Evolutionary conservation across 495 filamentous ascomycete genomes (phyloP), one percentile per base, ranked within the genome.

Genomic region (Bombardia bombarda): DNA sequence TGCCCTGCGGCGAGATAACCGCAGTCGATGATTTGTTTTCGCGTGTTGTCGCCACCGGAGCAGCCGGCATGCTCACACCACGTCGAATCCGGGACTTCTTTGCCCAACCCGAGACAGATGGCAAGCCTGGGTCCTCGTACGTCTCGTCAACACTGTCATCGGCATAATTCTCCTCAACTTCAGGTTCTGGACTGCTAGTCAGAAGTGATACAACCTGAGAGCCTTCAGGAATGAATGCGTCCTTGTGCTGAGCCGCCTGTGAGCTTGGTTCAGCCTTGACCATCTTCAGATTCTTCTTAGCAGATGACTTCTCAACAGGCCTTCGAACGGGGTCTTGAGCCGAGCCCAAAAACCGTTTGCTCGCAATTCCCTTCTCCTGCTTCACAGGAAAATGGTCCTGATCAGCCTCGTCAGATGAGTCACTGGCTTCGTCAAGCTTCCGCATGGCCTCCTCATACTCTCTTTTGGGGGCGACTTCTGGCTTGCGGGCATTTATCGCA

Each of bases 111-210:
- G 34, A n/a, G 21, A 19, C 16, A 22, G 23, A 22, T 40, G 40
- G 38, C 9, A 33, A 24, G 9, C 4, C 12, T 45, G 46, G 7
- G 50, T 34, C 34, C 49, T 56, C 28, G 40, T 68, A 68, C 0
- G 58, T 67, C 20, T 52, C 57, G 37, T 69, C 67, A 22, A 65
- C 48, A n/a, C 56, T 57, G 6, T 70, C 67, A 4, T 70, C 68
- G 4, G 66, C 63, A 41, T 70, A 69, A 34, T 68, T 22, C 25
- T 72, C 68, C 7, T 40, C 49, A 13, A 57, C 45, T 21, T 44
- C 58, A 1, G 66, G 53, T 42, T 69, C 66, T 0, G 62, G 57
- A 45, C 67, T 56, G 41, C 53, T 65, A 1, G 59, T 55, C 21
- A 66, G 46, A 4, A 73, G 46, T 13, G 61, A 62, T 7, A 66